Evolutionary conservation across 2,329 filamentous ascomycete species (phyloP).

Genomic region (Zasmidium citrigriseum): DNA sequence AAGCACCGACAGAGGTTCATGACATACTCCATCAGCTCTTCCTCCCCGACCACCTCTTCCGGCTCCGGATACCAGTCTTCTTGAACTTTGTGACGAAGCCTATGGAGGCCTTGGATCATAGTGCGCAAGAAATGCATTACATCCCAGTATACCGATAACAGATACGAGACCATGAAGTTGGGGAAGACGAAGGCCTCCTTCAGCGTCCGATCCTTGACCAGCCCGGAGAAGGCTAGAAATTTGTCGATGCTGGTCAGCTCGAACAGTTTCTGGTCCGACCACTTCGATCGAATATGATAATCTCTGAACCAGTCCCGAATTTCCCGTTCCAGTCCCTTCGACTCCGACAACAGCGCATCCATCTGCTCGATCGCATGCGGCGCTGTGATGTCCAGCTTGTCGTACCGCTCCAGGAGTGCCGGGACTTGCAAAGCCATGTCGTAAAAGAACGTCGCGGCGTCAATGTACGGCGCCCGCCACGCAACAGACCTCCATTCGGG

Average conservation of each 20-base stretch:
- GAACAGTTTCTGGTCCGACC: slow-evolving; percentile 14
- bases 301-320: slow-evolving; percentile 27
- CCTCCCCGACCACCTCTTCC: slow-evolving; percentile 22
- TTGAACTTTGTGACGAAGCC: slow-evolving; percentile 18
- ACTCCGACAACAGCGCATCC: slow-evolving; percentile 23
- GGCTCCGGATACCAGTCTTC: slow-evolving; percentile 21
- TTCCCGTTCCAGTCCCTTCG: slow-evolving; percentile 21
- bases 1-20: slow-evolving; percentile 30
- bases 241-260: slow-evolving; percentile 22
- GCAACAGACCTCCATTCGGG: slow-evolving; percentile 31
- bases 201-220: slow-evolving; percentile 29
- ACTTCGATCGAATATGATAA: slow-evolving; percentile 18
- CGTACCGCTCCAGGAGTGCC: slow-evolving; percentile 27
- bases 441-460: slow-evolving; percentile 30
- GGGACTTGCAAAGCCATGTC: slow-evolving; percentile 33
- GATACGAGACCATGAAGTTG: slow-evolving; percentile 31
- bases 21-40: slow-evolving; percentile 28
- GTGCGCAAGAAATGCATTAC: slow-evolving; percentile 31
- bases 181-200: slow-evolving; percentile 29
- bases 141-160: slow-evolving; percentile 34
- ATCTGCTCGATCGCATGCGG: slow-evolving; percentile 12
- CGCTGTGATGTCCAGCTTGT: slow-evolving; percentile 19
- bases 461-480: slow-evolving; percentile 23
- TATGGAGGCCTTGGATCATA: slow-evolving; percentile 25
- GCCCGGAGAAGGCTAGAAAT: slow-evolving; percentile 26